Base-by-base conservation (phyloP, 352 stramenopile species). In the Pythium folliculosum region DNA sequence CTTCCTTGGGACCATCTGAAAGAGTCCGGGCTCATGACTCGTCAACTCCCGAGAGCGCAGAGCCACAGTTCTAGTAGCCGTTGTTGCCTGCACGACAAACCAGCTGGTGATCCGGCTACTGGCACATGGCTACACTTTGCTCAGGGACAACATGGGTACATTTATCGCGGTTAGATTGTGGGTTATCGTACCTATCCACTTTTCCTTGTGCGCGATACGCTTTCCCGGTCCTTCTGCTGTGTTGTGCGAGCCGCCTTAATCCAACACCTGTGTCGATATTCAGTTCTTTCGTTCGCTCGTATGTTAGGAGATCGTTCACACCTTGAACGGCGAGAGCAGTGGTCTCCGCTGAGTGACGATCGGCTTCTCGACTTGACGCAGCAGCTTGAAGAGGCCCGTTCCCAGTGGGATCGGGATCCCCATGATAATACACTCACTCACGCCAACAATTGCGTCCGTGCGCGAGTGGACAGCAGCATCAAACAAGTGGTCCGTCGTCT, bases 401-500 rank as follows among this genome's bases (percentile, higher is more conserved):
- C 98, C 98, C 53, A 99, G 66, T 9, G 95, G 96, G 67, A 99
- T 98, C 43, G 97, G 97, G 52, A 99, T 99, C n/a, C 98, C 98
- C 97, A 99, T 99, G 77, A 99, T 99, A 75, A 99, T 99, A 69
- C 97, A 99, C 81, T 99, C 94, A 50, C 94, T 98, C 55, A 99
- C 98, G 40, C 98, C 98, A 27, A 99, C 96, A 76, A 99, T 99
- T 21, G 94, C 89, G 72, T 99, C 98, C 58, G 91, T 97, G 63
- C 97, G 88, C 32, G 91, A 97, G 80, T 99, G 98, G 19, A 99
- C 94, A 13, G 98, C 97, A n/a, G 98, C 98, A 73, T 99, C 97
- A 70, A 99, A 99, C 21, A 99, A 83, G 76, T 99, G 97, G 76
- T 99, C 97, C 0, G 97, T 99, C 10, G 97, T 99, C 82, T 99